A percentile compares a stretch with the other conserved stretches of the same genome.
phyloP scores from a whole-genome alignment of 2,329 filamentous ascomycete genomes.

The Colletotrichum lindemuthianum region DNA sequence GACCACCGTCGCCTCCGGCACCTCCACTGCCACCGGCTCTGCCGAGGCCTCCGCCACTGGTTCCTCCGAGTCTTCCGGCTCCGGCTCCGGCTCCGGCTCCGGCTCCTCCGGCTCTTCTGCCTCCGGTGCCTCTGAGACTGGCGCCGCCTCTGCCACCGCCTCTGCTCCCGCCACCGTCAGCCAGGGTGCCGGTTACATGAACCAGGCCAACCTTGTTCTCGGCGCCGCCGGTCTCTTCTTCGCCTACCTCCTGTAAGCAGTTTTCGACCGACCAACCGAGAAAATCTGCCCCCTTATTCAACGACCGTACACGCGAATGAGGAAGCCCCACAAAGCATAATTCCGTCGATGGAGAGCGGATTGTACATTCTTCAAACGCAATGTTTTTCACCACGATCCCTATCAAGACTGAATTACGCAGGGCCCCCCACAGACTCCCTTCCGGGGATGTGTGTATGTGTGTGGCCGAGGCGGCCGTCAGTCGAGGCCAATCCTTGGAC shows the following conservation, averaged over 20 bases:
- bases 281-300: slow-evolving; percentile 2
- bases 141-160: slow-evolving; percentile 7
- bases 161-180: slow-evolving; percentile 25
- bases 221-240: slow-evolving; percentile 36
- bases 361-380: slow-evolving; percentile 22
- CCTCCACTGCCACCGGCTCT: slow-evolving; percentile 20
- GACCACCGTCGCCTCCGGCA: slow-evolving; percentile 30
- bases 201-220: slow-evolving; percentile 36
- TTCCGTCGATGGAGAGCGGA: slow-evolving; percentile 35
- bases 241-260: slow-evolving; percentile 36
- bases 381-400: slow-evolving; percentile 20
- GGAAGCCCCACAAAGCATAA: slow-evolving; percentile 21
- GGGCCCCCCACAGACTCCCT: background rate
- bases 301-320: slow-evolving; percentile 28
- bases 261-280: background rate
- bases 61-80: background rate
- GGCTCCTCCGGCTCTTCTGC: slow-evolving; percentile 16
- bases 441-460: too few species aligned
- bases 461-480: background rate
- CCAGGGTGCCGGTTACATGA: slow-evolving; percentile 32
- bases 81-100: slow-evolving; percentile 13
- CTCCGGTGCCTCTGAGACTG: slow-evolving; percentile 13
- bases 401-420: slow-evolving; percentile 23
- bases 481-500: slow-evolving; percentile 19
- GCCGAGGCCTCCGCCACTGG: slow-evolving; percentile 10